Evolutionary conservation across 768 basidiomycete genomes (phyloP).

Genomic region (Tylopilus subfusipes): DNA sequence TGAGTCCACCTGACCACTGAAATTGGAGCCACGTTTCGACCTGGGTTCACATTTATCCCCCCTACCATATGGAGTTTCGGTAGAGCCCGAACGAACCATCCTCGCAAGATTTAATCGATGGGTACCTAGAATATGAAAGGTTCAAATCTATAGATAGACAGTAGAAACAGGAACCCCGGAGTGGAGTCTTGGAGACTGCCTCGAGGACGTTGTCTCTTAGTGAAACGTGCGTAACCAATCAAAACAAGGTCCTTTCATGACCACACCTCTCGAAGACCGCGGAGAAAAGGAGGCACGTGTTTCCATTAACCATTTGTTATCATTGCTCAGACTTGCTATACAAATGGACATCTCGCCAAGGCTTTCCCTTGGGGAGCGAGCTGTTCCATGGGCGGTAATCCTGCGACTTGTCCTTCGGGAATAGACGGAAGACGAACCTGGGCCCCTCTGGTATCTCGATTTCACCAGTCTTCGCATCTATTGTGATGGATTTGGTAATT

Average conservation of each 20-base stretch:
- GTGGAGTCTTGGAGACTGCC: constrained; percentile 10
- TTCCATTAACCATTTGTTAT: constrained; percentile 6
- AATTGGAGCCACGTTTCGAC: constrained; percentile 6
- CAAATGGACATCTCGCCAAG: constrained; percentile 32
- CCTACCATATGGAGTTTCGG: constrained; percentile 12
- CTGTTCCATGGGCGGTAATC: constrained; percentile 24
- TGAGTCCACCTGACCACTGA: constrained; percentile 15
- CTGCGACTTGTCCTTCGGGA: constrained; percentile 5
- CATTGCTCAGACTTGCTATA: constrained; percentile 14
- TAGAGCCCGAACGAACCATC: constrained; percentile 16
- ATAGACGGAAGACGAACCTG: constrained; percentile 35
- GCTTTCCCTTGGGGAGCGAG: constrained; percentile 29
- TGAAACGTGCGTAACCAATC: constrained; percentile 24
- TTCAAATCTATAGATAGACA: constrained; percentile 28
- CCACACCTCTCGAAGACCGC: constrained; percentile 16
- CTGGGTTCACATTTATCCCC: constrained; percentile 16
- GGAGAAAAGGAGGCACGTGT: constrained; percentile 19
- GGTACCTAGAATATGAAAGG: not conserved
- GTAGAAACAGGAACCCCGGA: constrained; percentile 28
- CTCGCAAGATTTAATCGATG: constrained; percentile 18
- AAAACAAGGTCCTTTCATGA: constrained; percentile 4
- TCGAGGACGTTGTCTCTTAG: constrained; percentile 19
- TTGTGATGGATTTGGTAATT: constrained; percentile 53
- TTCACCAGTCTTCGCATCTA: constrained; percentile 47
- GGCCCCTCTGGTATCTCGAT: constrained; percentile 46